Percentiles rank a stretch among this genome's conserved stretches.
Conservation (phyloP, 2,329 filamentous ascomycete species). For the Lasiodiplodia theobromae region DNA sequence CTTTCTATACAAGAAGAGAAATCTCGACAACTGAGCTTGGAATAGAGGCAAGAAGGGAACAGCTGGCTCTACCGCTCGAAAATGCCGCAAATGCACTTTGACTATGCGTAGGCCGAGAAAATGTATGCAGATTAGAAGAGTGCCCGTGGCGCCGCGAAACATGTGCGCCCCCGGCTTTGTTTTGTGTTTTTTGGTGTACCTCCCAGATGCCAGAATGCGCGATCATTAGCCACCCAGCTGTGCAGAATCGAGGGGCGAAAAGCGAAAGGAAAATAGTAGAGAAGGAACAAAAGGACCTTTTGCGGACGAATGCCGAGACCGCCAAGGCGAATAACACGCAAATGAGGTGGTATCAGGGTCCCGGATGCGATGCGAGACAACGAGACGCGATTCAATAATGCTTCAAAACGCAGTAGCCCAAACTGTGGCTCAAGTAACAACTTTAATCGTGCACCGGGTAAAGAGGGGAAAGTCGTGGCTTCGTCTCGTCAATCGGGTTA, state of each 20-base stretch:
- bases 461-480: slow-evolving; percentile 26
- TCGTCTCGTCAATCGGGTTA: slow-evolving; percentile 27
- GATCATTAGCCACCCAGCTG: slow-evolving; percentile 22
- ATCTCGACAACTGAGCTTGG: slow-evolving; percentile 12
- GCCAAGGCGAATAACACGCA: slow-evolving; percentile 22
- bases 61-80: slow-evolving; percentile 13
- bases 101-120: not conserved
- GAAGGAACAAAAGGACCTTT: not conserved
- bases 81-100: slow-evolving; percentile 13
- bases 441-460: slow-evolving; percentile 21
- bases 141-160: not conserved
- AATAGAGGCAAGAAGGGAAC: slow-evolving; percentile 21
- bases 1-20: slow-evolving; percentile 28
- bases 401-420: slow-evolving; percentile 24
- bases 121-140: slow-evolving; percentile 25
- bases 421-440: slow-evolving; percentile 21
- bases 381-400: slow-evolving; percentile 21
- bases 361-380: slow-evolving; percentile 19
- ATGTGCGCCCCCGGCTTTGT: not conserved
- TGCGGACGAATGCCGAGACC: slow-evolving; percentile 1
- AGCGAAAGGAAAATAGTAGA: not conserved
- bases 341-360: slow-evolving; percentile 26
- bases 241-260: slow-evolving; percentile 1
- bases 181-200: slow-evolving; percentile 16
- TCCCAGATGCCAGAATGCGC: slow-evolving; percentile 24